Evolutionary conservation across 2,329 filamentous ascomycete genomes (phyloP).

Genomic region (Colletotrichum lindemuthianum): DNA sequence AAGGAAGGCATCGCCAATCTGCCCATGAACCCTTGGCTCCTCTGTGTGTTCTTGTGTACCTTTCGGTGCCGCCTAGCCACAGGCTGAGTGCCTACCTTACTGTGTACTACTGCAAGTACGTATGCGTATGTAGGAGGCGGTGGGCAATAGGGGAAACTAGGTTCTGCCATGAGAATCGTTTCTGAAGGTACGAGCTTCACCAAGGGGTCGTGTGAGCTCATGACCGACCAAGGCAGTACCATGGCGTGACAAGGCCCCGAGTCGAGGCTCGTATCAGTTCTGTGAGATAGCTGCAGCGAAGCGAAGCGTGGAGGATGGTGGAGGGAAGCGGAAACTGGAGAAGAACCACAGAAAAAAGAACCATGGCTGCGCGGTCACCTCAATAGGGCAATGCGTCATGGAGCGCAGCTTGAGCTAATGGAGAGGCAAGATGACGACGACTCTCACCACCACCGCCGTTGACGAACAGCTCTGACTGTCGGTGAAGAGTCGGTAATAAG

Average conservation of each 20-base stretch:
- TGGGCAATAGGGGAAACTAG: conserved; percentile 13
- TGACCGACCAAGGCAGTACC: too few species aligned
- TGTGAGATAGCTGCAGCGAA: conserved; percentile 8
- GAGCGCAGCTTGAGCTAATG: conserved; percentile 1
- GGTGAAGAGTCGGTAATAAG: not conserved
- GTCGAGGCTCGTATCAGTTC: conserved; percentile 18
- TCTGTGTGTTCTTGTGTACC: too few species aligned
- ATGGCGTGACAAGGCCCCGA: not conserved
- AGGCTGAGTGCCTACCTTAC: too few species aligned
- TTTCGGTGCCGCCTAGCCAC: too few species aligned
- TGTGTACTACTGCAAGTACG: too few species aligned
- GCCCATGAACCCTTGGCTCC: conserved; percentile 3
- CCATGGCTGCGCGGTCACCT: conserved; percentile 9
- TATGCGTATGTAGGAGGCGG: too few species aligned
- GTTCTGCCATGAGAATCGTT: conserved; percentile 8
- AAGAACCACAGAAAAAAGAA: conserved; percentile 6
- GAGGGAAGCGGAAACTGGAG: conserved; percentile 1
- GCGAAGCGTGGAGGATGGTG: not conserved
- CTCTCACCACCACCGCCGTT: not conserved
- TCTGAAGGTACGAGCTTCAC: not conserved
- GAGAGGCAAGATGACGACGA: conserved; percentile 22
- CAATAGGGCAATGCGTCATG: not conserved
- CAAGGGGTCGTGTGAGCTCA: too few species aligned
- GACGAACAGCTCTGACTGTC: not conserved
- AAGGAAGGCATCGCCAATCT: conserved; percentile 23